phyloP scores from a whole-genome alignment of 768 basidiomycete species.

The Podaxis sp. region DNA sequence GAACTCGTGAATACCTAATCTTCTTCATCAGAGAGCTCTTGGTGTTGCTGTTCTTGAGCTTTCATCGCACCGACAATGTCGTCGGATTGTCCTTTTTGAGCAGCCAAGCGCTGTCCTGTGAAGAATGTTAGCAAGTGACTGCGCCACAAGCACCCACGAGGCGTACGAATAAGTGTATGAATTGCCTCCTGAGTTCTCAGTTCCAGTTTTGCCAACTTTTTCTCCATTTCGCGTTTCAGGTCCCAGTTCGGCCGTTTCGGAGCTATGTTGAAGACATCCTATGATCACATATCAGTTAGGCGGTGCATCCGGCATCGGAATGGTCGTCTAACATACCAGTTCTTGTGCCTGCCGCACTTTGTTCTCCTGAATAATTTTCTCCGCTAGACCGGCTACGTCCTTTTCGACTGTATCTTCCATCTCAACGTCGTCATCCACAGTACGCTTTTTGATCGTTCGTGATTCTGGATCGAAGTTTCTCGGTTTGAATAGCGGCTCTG shows the following conservation, averaged over 20 bases:
- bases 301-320: background rate
- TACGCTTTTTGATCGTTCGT: conserved; percentile 70
- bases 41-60: conserved; percentile 64
- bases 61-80: conserved; percentile 84
- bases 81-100: conserved; percentile 76
- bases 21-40: conserved; percentile 61
- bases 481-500: conserved; percentile 56
- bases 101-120: conserved; percentile 74
- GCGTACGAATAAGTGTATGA: conserved; percentile 88
- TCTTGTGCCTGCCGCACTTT: conserved; percentile 84
- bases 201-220: conserved; percentile 86
- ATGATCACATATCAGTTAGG: conserved; percentile 7
- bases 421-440: conserved; percentile 48
- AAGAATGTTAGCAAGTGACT: conserved; percentile 1
- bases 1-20: conserved; percentile 28
- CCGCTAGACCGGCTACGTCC: conserved; percentile 79
- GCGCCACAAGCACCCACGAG: background rate
- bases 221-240: conserved; percentile 90
- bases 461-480: conserved; percentile 93
- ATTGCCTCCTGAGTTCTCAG: conserved; percentile 90
- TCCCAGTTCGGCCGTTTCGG: conserved; percentile 98
- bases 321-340: conserved; percentile 52
- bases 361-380: conserved; percentile 84
- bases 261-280: conserved; percentile 97
- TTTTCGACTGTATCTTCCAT: conserved; percentile 88